Evolutionary conservation across 805 yeast genomes (phyloP), one percentile per base, ranked within the genome.

Genomic region (Sungouiozyma ichnusensis): DNA sequence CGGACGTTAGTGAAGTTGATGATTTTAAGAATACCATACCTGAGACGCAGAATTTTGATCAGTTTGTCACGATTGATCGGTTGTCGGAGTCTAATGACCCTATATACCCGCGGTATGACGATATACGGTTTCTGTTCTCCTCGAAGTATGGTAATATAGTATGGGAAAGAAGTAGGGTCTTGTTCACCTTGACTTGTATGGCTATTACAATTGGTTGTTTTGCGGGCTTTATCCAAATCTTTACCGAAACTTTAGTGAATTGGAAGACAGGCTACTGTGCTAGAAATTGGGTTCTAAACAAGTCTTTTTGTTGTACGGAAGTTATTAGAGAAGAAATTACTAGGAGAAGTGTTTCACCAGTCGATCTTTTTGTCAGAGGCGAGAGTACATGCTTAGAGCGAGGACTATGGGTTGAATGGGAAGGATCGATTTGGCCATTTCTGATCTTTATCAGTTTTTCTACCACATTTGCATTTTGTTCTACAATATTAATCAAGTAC

Each of bases 241-340:
- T 86, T 15, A 86, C 97, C 0, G 90, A 85, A 40, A 86, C 88
- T 74, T 63, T 92, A n/a, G 81, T 86, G 2, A 81, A 81, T 53
- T 61, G 87, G 47, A 76, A 86, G 46, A 65, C 74, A 2, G 98
- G 98, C 0, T 76, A 80, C 60, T 92, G 98, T 63, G 58, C 75
- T 1, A 61, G 71, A 16, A 76, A 77, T 27, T 76, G 86, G 59
- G 77, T 87, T 51, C 66, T 87, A 27, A 86, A 77, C 60, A 72
- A 74, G 56, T 68, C 75, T 7, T 85, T 85, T 52, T 92, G 98
- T 62, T 90, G 97, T 61, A 36, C 40, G 8, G 39, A 42, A 13
- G 18, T 24, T 4, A 31, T 32, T 2, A 38, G n/a, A 2, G 42
- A 36, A 3, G 17, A 38, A 35, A 67, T 42, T 62, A 55, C 40